Evolutionary conservation across 2,329 filamentous ascomycete genomes (phyloP).

Genomic region (Phaeosphaeriaceae sp.): DNA sequence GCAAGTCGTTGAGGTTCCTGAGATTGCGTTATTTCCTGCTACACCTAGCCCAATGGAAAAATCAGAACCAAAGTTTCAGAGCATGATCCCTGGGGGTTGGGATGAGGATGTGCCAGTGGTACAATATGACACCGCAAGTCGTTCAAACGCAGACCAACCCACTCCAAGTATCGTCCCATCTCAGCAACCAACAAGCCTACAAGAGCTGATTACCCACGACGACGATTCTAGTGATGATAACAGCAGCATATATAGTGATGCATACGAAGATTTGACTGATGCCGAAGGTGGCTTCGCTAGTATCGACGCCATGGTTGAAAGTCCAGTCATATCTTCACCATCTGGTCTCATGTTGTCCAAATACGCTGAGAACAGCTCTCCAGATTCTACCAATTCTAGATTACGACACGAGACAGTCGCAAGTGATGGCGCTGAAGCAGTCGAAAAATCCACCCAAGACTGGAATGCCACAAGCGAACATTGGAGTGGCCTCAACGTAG

Average conservation of each 20-base stretch:
- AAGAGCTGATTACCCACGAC: constrained; percentile 11
- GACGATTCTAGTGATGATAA: constrained; percentile 44
- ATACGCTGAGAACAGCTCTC: constrained; percentile 26
- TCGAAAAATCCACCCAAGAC: constrained; percentile 50
- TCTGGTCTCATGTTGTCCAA: constrained; percentile 31
- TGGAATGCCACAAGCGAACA: constrained; percentile 74
- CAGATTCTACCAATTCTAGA: constrained; percentile 18
- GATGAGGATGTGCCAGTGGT: constrained; percentile 33
- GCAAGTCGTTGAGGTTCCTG: constrained; percentile 32
- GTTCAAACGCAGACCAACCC: background rate
- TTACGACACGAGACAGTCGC: constrained; percentile 15
- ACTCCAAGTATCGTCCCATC: constrained; percentile 8
- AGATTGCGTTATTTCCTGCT: constrained; percentile 45
- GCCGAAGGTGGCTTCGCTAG: constrained; percentile 73
- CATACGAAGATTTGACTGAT: constrained; percentile 74
- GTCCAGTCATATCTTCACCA: constrained; percentile 52
- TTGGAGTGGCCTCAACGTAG: constrained; percentile 69
- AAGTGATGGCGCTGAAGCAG: constrained; percentile 12
- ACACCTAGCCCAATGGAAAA: constrained; percentile 40
- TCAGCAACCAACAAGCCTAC: constrained; percentile 3
- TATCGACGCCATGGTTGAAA: constrained; percentile 73
- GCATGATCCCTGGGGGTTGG: constrained; percentile 39
- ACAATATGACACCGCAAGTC: background rate
- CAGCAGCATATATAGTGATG: constrained; percentile 74
- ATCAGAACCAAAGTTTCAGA: constrained; percentile 33